Conservation (phyloP, 2,329 filamentous ascomycete species). For the Graphium sp. region DNA sequence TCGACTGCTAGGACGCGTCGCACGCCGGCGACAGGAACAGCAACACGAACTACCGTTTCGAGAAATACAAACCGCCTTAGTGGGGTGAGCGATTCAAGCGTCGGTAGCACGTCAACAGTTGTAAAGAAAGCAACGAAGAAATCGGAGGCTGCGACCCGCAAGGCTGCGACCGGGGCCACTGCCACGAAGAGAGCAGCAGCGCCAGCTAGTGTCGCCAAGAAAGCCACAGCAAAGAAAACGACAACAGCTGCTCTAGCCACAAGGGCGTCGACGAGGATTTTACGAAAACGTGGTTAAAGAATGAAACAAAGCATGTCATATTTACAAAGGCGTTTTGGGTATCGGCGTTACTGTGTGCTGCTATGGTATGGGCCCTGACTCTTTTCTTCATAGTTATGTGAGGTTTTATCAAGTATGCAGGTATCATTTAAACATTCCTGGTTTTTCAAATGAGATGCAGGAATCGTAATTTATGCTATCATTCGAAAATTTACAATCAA, state of each 20-base stretch:
- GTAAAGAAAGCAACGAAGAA: constrained; percentile 31
- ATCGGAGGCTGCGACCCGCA: constrained; percentile 15
- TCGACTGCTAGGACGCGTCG: constrained; percentile 5
- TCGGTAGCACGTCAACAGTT: constrained; percentile 47
- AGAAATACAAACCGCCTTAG: constrained; percentile 30
- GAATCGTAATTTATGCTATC: too few species aligned
- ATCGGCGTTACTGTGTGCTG: too few species aligned
- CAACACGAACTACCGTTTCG: constrained; percentile 22
- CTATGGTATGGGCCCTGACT: too few species aligned
- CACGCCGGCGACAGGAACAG: constrained; percentile 14
- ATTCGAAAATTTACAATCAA: too few species aligned
- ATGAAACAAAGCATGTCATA: too few species aligned
- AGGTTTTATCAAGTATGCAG: too few species aligned
- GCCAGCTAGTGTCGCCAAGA: constrained; percentile 30
- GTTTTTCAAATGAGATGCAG: too few species aligned
- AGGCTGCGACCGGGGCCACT: constrained; percentile 32
- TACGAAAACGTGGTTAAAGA: constrained; percentile 33
- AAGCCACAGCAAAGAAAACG: constrained; percentile 19
- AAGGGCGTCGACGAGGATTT: constrained; percentile 32
- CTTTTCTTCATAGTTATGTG: too few species aligned
- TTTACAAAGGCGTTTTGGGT: too few species aligned
- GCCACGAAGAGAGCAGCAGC: constrained; percentile 28
- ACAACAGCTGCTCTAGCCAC: constrained; percentile 25
- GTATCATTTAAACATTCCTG: too few species aligned
- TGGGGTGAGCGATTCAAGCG: constrained; percentile 44